Conservation (phyloP, 352 stramenopile genomes). For the Phytopythium aichiense region DNA sequence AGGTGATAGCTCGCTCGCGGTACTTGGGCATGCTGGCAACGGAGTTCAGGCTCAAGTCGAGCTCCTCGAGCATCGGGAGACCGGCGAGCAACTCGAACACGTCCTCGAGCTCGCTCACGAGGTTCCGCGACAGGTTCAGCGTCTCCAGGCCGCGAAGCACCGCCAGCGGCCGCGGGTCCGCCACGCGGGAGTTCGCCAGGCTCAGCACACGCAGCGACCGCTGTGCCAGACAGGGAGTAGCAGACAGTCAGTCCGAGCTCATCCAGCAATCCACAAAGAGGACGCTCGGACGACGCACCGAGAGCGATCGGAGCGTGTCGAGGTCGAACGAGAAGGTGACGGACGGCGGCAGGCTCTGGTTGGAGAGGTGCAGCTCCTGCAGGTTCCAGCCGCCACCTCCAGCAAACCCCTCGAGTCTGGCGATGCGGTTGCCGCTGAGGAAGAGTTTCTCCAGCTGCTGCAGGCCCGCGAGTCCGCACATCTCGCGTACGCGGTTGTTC, state of each 20-base stretch:
- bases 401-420: slow-evolving; percentile 46
- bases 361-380: slow-evolving; percentile 66
- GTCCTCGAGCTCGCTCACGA: slow-evolving; percentile 58
- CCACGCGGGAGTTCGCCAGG: slow-evolving; percentile 54
- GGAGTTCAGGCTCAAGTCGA: slow-evolving; percentile 58
- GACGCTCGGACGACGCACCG: slow-evolving; percentile 16
- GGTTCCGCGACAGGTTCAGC: slow-evolving; percentile 65
- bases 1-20: slow-evolving; percentile 69
- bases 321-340: slow-evolving; percentile 43
- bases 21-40: slow-evolving; percentile 55
- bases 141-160: slow-evolving; percentile 42
- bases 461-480: slow-evolving; percentile 44
- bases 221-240: slow-evolving; percentile 16
- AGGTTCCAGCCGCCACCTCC: slow-evolving; percentile 12
- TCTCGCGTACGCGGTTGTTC: slow-evolving; percentile 52
- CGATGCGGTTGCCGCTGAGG: slow-evolving; percentile 63
- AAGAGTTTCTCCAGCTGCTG: slow-evolving; percentile 65
- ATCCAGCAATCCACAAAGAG: neutral
- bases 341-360: slow-evolving; percentile 33
- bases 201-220: slow-evolving; percentile 52
- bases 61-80: slow-evolving; percentile 40
- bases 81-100: slow-evolving; percentile 53
- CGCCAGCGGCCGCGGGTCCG: slow-evolving; percentile 18
- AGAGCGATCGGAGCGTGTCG: slow-evolving; percentile 32
- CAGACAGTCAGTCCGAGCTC: neutral